Base-by-base conservation (phyloP, 148 eudicot genomes). In the Vaccinium corymbosum region DNA sequence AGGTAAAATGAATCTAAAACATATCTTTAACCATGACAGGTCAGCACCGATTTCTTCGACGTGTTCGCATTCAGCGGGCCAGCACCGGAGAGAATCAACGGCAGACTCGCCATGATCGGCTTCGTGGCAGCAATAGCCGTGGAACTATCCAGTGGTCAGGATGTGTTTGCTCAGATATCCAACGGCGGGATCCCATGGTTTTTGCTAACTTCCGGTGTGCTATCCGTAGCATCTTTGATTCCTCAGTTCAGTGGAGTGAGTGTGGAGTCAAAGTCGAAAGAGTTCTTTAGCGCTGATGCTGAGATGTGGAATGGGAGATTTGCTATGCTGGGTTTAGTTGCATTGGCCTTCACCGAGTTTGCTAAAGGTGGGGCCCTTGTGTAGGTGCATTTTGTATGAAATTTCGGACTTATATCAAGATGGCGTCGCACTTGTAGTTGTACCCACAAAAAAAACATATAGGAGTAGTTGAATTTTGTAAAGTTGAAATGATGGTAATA, bases 31-130 rank as follows among this genome's bases (percentile, higher is more conserved):
- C 20, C 19, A 25, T 7, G 15, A 75, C 84, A 94, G 93, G 93
- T 82, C 7, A 96, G 92, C 88, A 94, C 98, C 7, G 84, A 83
- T n/a, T 91, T 96, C 51, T 38, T 71, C 1, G 97, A 96, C 66
- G 46, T 94, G 48, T 85, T 96, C 0, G 95, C 95, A 16, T 94
- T 96, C 88, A 90, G 94, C 6, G 98, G 97, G 4, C 98, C 98
- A 3, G 97, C 91, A 51, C 98, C 98, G 3, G 98, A 96, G 86
- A 90, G 97, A 70, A 96, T 96, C 90, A 96, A 96, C 82, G 98
- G 98, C 0, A 85, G 98, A n/a, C 87, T 95, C 1, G 98, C 98
- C 2, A 95, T 95, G 98, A 90, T 89, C 2, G 98, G 98, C 1
- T 95, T 95, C 16, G 92, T 88, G 14, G 90, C 98, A 0, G 97